Evolutionary conservation across 176 grass and related monocot genomes (phyloP).

Genomic region (Paspalum notatum): DNA sequence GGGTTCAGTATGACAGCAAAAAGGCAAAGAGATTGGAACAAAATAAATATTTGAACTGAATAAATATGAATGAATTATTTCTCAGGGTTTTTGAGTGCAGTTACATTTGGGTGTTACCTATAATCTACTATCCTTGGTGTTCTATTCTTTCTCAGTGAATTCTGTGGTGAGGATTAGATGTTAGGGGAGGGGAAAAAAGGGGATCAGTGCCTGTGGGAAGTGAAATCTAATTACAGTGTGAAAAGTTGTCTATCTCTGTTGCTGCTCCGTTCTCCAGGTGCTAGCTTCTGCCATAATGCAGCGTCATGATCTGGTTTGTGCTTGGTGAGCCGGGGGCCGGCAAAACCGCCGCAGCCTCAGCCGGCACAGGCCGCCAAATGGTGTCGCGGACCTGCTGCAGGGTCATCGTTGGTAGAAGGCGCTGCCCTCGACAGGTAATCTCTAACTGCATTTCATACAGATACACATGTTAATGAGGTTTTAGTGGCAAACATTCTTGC

Average conservation of each 20-base stretch:
- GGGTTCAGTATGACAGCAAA: neutral
- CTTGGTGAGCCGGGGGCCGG: slow-evolving; percentile 48
- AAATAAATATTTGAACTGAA: slow-evolving; percentile 44
- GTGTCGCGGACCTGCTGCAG: slow-evolving; percentile 55
- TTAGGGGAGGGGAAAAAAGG: slow-evolving; percentile 48
- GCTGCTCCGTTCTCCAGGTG: slow-evolving; percentile 26
- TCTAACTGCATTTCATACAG: slow-evolving; percentile 64
- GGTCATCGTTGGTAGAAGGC: slow-evolving; percentile 55
- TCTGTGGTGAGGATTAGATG: slow-evolving; percentile 55
- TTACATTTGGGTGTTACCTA: slow-evolving; percentile 65
- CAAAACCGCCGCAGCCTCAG: slow-evolving; percentile 43
- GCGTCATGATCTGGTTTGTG: slow-evolving; percentile 50
- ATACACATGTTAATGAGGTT: slow-evolving; percentile 32
- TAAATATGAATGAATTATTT: slow-evolving; percentile 64
- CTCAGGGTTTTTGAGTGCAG: slow-evolving; percentile 47
- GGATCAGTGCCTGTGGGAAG: slow-evolving; percentile 44
- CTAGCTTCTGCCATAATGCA: slow-evolving; percentile 64
- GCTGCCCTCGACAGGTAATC: slow-evolving; percentile 67
- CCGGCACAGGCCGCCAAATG: slow-evolving; percentile 47
- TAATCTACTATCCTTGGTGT: slow-evolving; percentile 46
- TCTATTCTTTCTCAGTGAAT: slow-evolving; percentile 52
- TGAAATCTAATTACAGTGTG: slow-evolving; percentile 57
- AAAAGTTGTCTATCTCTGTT: slow-evolving; percentile 33
- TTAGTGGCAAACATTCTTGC: neutral
- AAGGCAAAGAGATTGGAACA: neutral